Conservation (phyloP, 2,329 filamentous ascomycete species). For the Fulvia fulva region DNA sequence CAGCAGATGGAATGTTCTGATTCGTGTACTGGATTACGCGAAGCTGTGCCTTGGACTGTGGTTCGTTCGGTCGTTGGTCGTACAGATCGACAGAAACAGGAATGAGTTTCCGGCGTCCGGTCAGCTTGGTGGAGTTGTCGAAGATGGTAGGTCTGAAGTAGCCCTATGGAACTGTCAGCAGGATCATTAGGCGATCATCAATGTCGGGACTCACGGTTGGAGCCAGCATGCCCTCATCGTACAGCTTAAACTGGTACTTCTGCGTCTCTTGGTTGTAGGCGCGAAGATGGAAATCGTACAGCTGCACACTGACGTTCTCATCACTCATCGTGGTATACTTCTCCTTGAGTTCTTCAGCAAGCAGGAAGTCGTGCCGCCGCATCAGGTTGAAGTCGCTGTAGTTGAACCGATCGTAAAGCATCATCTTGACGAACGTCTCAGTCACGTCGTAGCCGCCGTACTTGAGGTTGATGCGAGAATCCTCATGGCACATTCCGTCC, state of each 20-base stretch:
- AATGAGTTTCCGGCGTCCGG: constrained; percentile 73
- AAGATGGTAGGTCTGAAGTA: constrained; percentile 87
- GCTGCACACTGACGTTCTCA: constrained; percentile 80
- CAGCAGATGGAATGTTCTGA: constrained; percentile 36
- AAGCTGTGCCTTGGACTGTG: constrained; percentile 76
- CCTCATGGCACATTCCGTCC: constrained; percentile 89
- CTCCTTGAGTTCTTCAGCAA: constrained; percentile 93
- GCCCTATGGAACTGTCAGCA: constrained; percentile 45
- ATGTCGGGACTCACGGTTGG: constrained; percentile 58
- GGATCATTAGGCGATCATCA: background rate
- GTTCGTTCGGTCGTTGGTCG: constrained; percentile 88
- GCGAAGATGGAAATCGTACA: constrained; percentile 85
- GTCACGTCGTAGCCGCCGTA: constrained; percentile 91
- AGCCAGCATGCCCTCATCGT: constrained; percentile 92
- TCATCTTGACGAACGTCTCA: constrained; percentile 94
- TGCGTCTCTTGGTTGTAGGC: constrained; percentile 82
- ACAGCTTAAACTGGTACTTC: constrained; percentile 95
- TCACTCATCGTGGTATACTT: constrained; percentile 91
- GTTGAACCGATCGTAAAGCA: constrained; percentile 92
- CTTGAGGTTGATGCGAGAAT: constrained; percentile 92
- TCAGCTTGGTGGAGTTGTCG: constrained; percentile 74
- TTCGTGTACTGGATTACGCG: constrained; percentile 55
- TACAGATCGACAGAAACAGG: constrained; percentile 91
- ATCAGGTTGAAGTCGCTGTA: constrained; percentile 91
- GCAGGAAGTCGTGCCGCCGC: constrained; percentile 83